Evolutionary conservation across 768 basidiomycete species (phyloP), one percentile per base, ranked within the genome.

Genomic region (Tephrocybe sp.): DNA sequence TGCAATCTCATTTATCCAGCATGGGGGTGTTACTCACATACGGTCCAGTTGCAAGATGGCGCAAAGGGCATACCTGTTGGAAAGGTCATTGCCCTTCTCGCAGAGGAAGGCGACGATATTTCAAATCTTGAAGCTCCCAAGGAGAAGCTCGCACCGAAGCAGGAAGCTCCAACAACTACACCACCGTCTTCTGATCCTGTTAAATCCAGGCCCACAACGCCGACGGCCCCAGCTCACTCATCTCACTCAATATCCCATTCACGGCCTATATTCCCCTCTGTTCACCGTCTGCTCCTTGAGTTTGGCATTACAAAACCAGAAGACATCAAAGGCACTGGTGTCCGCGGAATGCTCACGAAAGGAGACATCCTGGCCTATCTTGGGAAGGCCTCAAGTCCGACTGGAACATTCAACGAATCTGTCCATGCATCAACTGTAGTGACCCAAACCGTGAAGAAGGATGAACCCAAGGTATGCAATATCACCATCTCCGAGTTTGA

Each of bases 51-150:
- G 35, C 76, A 75, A 25, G 89, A 92, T 42, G 94, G 95, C 39
- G 69, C 89, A 1, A 91, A 93, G 63, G 86, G 87, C 60, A 78
- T 99, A 47, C 77, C 84, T 0, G 89, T 98, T 37, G 97, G 97
- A 38, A 86, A 86, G 65, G 67, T 86, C 18, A 98, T 99, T 59
- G 96, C 93, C 2, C 75, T 99, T 35, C 79, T 98, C 7, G 95
- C 92, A 22, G 95, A 99, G 64, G 91, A 95, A 67, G 96, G 96
- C 7, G 96, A 99, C 68, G 90, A 98, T 67, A 84, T 98, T 51
- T 84, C 93, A 44, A 86, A 87, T 62, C 80, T 98, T 37, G 78
- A 92, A 60, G 66, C 72, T 15, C 85, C 89, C 3, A 69, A 74
- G 52, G 75, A 73, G 21, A 51, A 70, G 35, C 59, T 65, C 24